A percentile compares a stretch with the other conserved stretches of the same genome.
These are phyloP conservation scores for Quercus tomentella DNA, from an alignment of 331 rosid genomes.

Conservation along the genomic window DNA sequence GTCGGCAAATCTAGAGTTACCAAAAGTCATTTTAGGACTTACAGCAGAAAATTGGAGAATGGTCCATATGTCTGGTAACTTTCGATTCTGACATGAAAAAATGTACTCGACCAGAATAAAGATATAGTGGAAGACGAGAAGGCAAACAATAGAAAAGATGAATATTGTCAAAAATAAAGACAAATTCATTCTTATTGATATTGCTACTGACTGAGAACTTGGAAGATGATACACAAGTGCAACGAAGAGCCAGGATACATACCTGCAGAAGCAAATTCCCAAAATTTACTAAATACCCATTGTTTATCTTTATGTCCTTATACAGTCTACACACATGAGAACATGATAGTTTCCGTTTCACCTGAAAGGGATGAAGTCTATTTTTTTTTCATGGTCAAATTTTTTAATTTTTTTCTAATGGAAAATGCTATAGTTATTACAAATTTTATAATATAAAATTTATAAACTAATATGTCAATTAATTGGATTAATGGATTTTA, in stretches of 20 bases:
- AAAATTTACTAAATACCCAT: not conserved
- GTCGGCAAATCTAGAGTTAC: not conserved
- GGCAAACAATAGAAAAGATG: conserved; percentile 74
- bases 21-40: conserved; percentile 30
- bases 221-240: conserved; percentile 96
- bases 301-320: too few species aligned
- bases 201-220: conserved; percentile 86
- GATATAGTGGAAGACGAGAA: conserved; percentile 68
- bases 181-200: conserved; percentile 83
- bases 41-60: conserved; percentile 86
- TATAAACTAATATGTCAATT: too few species aligned
- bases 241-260: conserved; percentile 78
- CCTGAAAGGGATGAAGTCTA: too few species aligned
- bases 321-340: too few species aligned
- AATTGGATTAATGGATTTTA: too few species aligned
- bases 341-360: too few species aligned
- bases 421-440: too few species aligned
- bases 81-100: conserved; percentile 91
- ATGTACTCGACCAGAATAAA: conserved; percentile 77
- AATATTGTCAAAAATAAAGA: conserved; percentile 73
- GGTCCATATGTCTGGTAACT: conserved; percentile 67
- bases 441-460: too few species aligned
- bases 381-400: too few species aligned
- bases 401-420: too few species aligned
- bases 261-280: conserved; percentile 44